Evolutionary conservation across 306 rosid species (phyloP).

Genomic region (Cucurbita moschata): DNA sequence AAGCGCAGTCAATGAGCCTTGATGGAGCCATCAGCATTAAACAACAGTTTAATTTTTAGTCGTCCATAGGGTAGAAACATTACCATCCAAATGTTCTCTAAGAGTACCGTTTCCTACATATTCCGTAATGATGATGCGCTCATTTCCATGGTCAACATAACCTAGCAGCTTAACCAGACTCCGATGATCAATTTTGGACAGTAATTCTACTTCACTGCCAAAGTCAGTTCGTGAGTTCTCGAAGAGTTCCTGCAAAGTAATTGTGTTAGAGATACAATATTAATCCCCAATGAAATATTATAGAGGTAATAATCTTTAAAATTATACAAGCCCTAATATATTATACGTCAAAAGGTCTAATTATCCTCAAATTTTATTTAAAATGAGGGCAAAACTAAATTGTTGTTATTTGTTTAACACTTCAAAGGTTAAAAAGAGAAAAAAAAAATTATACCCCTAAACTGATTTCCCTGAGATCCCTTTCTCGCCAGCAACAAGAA

Average conservation of each 20-base stretch:
- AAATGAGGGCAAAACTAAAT: background rate
- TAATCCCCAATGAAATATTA: background rate
- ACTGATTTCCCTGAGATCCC: no score
- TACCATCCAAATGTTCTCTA: constrained; percentile 96
- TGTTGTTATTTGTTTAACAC: background rate
- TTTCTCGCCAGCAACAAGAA: no score
- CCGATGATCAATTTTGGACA: constrained; percentile 90
- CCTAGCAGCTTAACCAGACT: constrained; percentile 88
- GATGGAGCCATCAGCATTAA: constrained; percentile 5
- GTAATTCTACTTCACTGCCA: constrained; percentile 72
- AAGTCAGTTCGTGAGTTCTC: constrained; percentile 74
- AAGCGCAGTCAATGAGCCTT: constrained; percentile 5
- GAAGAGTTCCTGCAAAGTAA: constrained; percentile 47
- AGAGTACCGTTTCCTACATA: constrained; percentile 80
- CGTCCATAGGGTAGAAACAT: constrained; percentile 9
- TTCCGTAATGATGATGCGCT: constrained; percentile 81
- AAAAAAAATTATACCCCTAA: no score
- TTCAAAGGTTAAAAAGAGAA: background rate
- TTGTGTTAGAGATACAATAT: background rate
- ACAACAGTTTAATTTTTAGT: background rate
- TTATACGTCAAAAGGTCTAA: background rate
- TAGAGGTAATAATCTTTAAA: background rate
- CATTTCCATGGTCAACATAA: constrained; percentile 67
- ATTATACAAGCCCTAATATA: background rate
- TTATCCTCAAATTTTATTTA: background rate